Base-by-base conservation (phyloP, 176 grass and related monocot species). In the Triticum timopheevii region DNA sequence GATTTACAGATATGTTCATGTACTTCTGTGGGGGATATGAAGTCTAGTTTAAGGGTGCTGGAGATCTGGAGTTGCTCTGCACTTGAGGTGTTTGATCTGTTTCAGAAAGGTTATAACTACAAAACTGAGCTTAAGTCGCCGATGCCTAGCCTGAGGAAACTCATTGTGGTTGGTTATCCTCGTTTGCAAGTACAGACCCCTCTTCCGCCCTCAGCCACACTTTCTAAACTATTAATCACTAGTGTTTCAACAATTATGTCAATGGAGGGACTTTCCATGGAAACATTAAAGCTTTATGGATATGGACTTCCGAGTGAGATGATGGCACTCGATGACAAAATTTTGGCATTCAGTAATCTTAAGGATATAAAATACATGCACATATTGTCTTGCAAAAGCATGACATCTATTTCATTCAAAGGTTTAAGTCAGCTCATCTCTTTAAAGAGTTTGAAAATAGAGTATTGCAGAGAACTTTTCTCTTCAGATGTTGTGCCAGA, bases 31-130 rank as follows among this genome's bases (percentile, higher is more conserved):
- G 24, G 19, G 52, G n/a, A 77, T 6, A 45, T 59, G 65, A 80
- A 80, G 56, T 80, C 44, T n/a, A 30, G 40, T 22, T 31, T 88
- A 50, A 88, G 34, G 58, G 73, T 65, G 24, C 42, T 91, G 0
- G 23, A 56, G 10, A 82, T 91, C 9, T 0, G 1, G 52, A 1
- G 0, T 0, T 88, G 86, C 9, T 0, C 1, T n/a, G 8, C 1
- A 40, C 24, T 88, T 56, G 3, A 80, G 31, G 19, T 23, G 2
- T 84, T 92, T 58, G 23, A 69, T 2, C 20, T 81, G 0, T 88
- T 84, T 45, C 67, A 75, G 58, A n/a, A n/a, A 22, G 58, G 6
- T n/a, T 1, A n/a, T 61, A 9, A 61, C 58, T 61, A 23, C 0
- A 3, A 61, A 23, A 61, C 2, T 10, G 22, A 61, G 8, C 38